Evolutionary conservation across 2,329 filamentous ascomycete genomes (phyloP).

Genomic region (Fusarium xylarioides): DNA sequence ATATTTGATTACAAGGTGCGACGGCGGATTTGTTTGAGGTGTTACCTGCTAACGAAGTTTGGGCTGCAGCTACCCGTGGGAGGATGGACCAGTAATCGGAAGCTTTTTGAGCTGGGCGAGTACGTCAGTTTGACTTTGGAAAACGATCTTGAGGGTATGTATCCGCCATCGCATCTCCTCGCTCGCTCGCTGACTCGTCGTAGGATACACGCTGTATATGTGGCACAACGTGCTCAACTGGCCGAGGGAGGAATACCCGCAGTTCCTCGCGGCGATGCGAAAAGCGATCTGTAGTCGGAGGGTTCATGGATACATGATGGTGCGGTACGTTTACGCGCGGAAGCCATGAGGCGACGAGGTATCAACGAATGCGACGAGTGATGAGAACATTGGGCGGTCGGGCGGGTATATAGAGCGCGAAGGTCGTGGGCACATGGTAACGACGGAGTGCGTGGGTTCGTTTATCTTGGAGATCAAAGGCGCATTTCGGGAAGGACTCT

Average conservation of each 20-base stretch:
- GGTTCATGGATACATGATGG: slow-evolving; percentile 33
- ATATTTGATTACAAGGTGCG: slow-evolving; percentile 33
- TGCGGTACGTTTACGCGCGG: slow-evolving; percentile 34
- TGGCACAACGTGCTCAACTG: slow-evolving; percentile 35
- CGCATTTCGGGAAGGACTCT: not conserved
- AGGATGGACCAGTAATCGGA: slow-evolving; percentile 35
- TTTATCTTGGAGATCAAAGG: not conserved
- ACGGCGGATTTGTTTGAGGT: not conserved
- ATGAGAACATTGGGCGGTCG: not conserved
- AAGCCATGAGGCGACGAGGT: slow-evolving; percentile 6
- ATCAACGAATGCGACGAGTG: not conserved
- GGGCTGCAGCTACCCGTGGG: slow-evolving; percentile 28
- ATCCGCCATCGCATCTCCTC: not conserved
- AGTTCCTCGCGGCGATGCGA: slow-evolving; percentile 23
- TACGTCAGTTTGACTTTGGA: slow-evolving; percentile 36
- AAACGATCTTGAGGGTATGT: slow-evolving; percentile 33
- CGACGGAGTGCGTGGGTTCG: too few relatives aligned
- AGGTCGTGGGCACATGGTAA: not conserved
- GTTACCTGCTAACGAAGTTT: slow-evolving; percentile 1
- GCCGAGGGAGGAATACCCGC: slow-evolving; percentile 31
- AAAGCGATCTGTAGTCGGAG: slow-evolving; percentile 25
- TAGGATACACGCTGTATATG: slow-evolving; percentile 30
- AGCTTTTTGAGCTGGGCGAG: slow-evolving; percentile 30
- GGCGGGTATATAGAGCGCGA: not conserved
- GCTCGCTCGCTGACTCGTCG: not conserved